Percentiles rank a stretch among this genome's conserved stretches.
Evolutionary conservation across 1,139 yeast genomes (phyloP).

Genomic region (Candida sp.): DNA sequence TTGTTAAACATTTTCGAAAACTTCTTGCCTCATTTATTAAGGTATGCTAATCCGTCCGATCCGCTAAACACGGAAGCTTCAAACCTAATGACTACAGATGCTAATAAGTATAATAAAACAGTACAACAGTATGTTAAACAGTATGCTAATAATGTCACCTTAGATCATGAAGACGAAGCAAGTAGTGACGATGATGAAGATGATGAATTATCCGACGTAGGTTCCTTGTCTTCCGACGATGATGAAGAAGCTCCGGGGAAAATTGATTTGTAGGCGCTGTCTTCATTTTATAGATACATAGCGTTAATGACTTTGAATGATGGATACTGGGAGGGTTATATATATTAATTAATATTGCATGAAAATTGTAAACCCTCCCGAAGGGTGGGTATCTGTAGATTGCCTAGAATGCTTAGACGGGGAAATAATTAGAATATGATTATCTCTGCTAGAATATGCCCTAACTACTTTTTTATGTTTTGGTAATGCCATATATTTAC

Average conservation of each 20-base stretch:
- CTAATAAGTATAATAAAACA: conserved; percentile 60
- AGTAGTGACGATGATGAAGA: conserved; percentile 38
- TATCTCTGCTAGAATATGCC: too few species aligned
- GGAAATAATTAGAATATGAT: too few species aligned
- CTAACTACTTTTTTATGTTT: too few species aligned
- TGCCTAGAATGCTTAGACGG: too few species aligned
- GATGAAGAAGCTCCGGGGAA: conserved; percentile 28
- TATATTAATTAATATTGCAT: too few species aligned
- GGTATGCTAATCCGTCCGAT: conserved; percentile 93
- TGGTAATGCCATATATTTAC: too few species aligned
- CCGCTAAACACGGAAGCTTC: conserved; percentile 95
- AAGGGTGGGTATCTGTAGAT: too few species aligned
- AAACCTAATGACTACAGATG: conserved; percentile 71
- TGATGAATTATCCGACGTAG: conserved; percentile 47
- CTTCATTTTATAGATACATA: neutral
- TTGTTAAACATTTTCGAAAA: conserved; percentile 87
- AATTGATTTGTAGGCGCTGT: conserved; percentile 12
- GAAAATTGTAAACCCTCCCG: too few species aligned
- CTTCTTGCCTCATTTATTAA: conserved; percentile 85
- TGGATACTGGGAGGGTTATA: too few species aligned
- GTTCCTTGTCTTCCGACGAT: conserved; percentile 47
- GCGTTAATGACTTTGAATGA: neutral
- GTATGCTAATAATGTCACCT: conserved; percentile 54
- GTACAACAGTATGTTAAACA: conserved; percentile 72
- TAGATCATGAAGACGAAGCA: conserved; percentile 38